Percentiles rank a stretch among this genome's conserved stretches.
These are phyloP conservation scores for Lecanosticta acicola DNA, from an alignment of 2,329 filamentous ascomycete genomes.

Conservation along the genomic window DNA sequence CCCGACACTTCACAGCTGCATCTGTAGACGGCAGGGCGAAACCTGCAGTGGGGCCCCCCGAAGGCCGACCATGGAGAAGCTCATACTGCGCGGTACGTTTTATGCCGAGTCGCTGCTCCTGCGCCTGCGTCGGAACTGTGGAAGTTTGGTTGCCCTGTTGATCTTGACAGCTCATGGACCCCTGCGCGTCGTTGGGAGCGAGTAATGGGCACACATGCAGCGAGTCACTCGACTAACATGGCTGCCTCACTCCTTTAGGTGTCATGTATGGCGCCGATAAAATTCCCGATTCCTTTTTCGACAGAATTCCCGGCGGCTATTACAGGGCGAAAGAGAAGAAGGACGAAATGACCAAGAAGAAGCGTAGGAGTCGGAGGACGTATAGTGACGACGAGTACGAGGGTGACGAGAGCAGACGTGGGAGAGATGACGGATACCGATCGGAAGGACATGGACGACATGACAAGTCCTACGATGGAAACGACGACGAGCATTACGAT, in stretches of 20 bases:
- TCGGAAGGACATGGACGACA: slow-evolving; percentile 16
- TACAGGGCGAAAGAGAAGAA: slow-evolving; percentile 29
- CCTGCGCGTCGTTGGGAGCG: not conserved
- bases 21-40: not conserved
- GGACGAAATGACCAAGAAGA: slow-evolving; percentile 11
- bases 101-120: slow-evolving; percentile 8
- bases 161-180: not conserved
- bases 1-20: not conserved
- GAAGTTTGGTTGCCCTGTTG: not conserved
- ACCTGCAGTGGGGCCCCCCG: not conserved
- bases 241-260: slow-evolving; percentile 10
- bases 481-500: slow-evolving; percentile 23
- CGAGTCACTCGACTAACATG: not conserved
- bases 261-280: slow-evolving; percentile 30
- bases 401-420: slow-evolving; percentile 16
- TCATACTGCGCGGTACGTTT: slow-evolving; percentile 22
- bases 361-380: slow-evolving; percentile 18
- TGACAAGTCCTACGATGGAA: slow-evolving; percentile 23
- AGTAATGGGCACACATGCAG: not conserved
- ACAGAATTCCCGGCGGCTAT: slow-evolving; percentile 34
- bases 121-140: not conserved
- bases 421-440: slow-evolving; percentile 18
- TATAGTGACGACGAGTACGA: slow-evolving; percentile 26
- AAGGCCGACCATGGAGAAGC: slow-evolving; percentile 17
- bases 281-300: slow-evolving; percentile 36